Base-by-base conservation (phyloP, 345 rosid genomes). In the Theobroma cacao region DNA sequence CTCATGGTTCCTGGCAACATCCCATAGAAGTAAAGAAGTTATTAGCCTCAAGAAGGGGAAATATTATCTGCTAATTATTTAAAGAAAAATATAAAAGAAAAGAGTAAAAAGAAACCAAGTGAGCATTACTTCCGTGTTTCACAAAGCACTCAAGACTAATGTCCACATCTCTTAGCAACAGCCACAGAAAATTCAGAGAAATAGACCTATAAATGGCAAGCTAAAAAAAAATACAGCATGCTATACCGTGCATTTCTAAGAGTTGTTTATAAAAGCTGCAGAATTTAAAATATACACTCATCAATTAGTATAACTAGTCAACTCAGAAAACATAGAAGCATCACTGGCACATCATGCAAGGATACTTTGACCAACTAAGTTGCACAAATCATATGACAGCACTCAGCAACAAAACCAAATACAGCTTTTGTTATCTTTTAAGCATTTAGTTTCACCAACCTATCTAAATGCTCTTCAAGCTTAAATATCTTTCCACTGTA, bases 391-490 rank as follows among this genome's bases (percentile, higher is more conserved):
- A 53, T 74, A 12, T 18, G 10, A 45, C n/a, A 24, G 48, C n/a
- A 24, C 30, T 17, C 40, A 28, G 20, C 24, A 34, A 22, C 31
- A n/a, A 56, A 72, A 72, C 14, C 38, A 73, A 55, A 5, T 4
- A 20, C 77, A 18, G 38, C 20, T 38, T 77, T 34, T 31, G 17
- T 14, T 15, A 60, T 28, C 53, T 56, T 63, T 61, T 50, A 4
- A 2, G 26, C 53, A 70, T 45, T 59, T 60, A 31, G 4, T 77
- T 48, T 48, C 43, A 69, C 84, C 74, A 71, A 95, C 98, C 98
- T 81, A 47, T 95, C 98, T 33, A 93, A 77, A 87, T 92, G 98
- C 73, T 91, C 97, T 66, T 95, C 98, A 77, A 95, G 97, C 87
- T 91, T 93, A 86, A 92, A 93, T 66, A 93, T 62, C 84, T 87